Conservation (phyloP, 441 rosid genomes). For the Brassica balearica region DNA sequence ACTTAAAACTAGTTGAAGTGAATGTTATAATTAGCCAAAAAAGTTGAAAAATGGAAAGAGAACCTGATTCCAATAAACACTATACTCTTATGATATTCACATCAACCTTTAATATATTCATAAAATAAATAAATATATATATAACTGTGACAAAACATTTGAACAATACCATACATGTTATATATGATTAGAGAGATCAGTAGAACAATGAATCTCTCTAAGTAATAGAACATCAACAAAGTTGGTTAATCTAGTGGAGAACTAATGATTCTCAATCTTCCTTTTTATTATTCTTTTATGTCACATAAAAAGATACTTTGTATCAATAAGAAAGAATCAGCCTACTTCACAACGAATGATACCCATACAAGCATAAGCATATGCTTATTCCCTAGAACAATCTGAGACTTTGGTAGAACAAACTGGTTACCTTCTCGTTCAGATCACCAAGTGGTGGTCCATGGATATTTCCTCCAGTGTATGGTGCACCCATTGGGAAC, state of each 20-base stretch:
- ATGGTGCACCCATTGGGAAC: conserved; percentile 99
- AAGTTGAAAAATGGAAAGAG: conserved; percentile 26
- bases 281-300: conserved; percentile 14
- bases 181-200: conserved; percentile 6
- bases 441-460: conserved; percentile 96
- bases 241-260: conserved; percentile 9
- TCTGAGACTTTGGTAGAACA: background rate
- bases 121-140: too few relatives aligned
- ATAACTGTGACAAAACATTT: too few relatives aligned
- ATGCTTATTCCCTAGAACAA: background rate
- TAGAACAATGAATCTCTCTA: conserved; percentile 7
- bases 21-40: conserved; percentile 1
- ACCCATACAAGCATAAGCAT: conserved; percentile 16
- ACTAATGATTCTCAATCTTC: conserved; percentile 18
- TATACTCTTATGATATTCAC: background rate
- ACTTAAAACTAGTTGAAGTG: conserved; percentile 17
- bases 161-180: background rate
- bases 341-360: conserved; percentile 20
- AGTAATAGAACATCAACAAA: background rate
- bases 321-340: conserved; percentile 13
- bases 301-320: conserved; percentile 6
- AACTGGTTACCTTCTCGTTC: conserved; percentile 84
- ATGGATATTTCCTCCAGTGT: conserved; percentile 90
- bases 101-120: too few relatives aligned
- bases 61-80: conserved; percentile 34